Evolutionary conservation across 495 filamentous ascomycete genomes (phyloP).

Genomic region (Penicillium alfredii): DNA sequence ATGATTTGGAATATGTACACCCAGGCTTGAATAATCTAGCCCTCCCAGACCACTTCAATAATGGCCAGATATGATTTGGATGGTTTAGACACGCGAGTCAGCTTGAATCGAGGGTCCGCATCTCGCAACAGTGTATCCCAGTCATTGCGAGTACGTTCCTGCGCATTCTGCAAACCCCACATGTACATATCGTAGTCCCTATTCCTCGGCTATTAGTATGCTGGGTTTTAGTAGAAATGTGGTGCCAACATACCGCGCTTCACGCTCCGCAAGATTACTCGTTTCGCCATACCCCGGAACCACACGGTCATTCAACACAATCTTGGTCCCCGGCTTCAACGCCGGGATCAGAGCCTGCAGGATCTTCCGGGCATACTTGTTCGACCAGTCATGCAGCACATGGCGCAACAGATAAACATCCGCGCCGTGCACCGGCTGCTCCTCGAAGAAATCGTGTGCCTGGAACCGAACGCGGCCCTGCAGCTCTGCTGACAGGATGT

Average conservation of each 20-base stretch:
- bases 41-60: conserved; percentile 18
- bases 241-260: conserved; percentile 9
- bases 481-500: conserved; percentile 29
- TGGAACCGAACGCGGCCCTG: conserved; percentile 38
- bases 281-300: conserved; percentile 22
- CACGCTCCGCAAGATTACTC: conserved; percentile 12
- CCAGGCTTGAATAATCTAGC: too few species aligned
- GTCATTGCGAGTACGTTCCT: conserved; percentile 25
- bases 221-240: neutral
- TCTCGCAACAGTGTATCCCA: conserved; percentile 26
- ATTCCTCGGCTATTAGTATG: neutral
- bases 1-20: too few species aligned
- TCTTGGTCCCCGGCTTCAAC: conserved; percentile 46
- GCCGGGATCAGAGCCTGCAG: conserved; percentile 49
- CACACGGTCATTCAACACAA: conserved; percentile 42
- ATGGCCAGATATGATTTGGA: conserved; percentile 15
- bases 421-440: conserved; percentile 47
- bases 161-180: conserved; percentile 28
- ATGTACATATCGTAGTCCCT: conserved; percentile 35
- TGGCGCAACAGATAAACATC: conserved; percentile 54
- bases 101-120: conserved; percentile 22
- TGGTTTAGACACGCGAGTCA: conserved; percentile 11
- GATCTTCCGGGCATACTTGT: conserved; percentile 50
- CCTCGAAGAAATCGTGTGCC: conserved; percentile 50
- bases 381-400: conserved; percentile 55